A percentile compares a stretch with the other conserved stretches of the same genome.
phyloP scores from a whole-genome alignment of 2,329 filamentous ascomycete genomes.

The Aspergillus sp. region DNA sequence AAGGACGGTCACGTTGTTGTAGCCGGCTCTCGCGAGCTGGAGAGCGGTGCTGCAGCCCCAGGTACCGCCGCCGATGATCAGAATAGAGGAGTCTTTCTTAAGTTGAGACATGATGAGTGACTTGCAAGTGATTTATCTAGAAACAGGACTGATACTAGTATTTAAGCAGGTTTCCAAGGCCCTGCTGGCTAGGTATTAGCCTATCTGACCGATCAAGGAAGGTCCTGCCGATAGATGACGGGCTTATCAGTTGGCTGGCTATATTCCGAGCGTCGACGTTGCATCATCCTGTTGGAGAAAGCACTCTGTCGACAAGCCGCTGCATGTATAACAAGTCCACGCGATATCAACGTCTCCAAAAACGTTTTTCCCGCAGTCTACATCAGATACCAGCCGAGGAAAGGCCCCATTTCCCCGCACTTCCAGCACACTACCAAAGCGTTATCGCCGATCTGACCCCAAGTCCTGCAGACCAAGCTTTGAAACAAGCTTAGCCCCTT shows the following conservation, averaged over 20 bases:
- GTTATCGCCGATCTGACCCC: background rate
- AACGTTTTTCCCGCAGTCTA: no score
- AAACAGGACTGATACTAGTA: no score
- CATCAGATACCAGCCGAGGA: no score
- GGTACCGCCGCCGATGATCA: slow-evolving; percentile 57
- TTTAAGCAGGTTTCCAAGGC: no score
- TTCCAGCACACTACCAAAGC: background rate
- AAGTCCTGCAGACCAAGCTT: background rate
- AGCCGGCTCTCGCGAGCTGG: slow-evolving; percentile 55
- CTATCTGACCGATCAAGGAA: background rate
- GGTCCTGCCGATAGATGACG: background rate
- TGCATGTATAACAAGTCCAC: no score
- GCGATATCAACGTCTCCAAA: no score
- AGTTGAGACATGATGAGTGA: slow-evolving; percentile 3
- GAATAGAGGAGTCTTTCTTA: slow-evolving; percentile 27
- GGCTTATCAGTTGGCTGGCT: background rate
- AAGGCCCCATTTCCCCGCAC: background rate
- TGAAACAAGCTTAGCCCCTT: slow-evolving; percentile 8
- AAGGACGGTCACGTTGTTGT: slow-evolving; percentile 54
- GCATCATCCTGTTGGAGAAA: background rate
- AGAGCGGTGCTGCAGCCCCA: slow-evolving; percentile 60
- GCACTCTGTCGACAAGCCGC: no score
- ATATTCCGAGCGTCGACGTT: background rate
- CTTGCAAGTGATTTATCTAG: background rate
- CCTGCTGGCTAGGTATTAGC: no score